phyloP scores from a whole-genome alignment of 1,284 basidiomycete species.

The Heimioporus retisporus region DNA sequence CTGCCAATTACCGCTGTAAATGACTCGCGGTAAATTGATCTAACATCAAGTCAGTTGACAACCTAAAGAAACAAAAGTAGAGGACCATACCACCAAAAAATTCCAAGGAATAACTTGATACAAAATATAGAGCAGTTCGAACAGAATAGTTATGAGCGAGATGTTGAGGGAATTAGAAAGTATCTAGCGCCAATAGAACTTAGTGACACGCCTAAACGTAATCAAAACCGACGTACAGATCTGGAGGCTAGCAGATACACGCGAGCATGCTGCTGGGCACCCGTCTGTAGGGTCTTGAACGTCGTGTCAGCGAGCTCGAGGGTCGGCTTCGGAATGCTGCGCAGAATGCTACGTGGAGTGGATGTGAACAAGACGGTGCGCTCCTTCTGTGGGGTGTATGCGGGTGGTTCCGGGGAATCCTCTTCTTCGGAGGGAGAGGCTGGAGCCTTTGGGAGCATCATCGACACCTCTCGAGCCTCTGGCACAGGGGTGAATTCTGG shows the following conservation, averaged over 20 bases:
- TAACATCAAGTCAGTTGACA: conserved; percentile 28
- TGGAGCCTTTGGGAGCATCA: conserved; percentile 58
- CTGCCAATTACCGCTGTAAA: conserved; percentile 20
- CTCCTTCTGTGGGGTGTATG: conserved; percentile 32
- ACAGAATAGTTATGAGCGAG: conserved; percentile 56
- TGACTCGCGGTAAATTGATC: conserved; percentile 26
- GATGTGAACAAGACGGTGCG: conserved; percentile 30
- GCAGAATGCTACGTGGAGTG: conserved; percentile 40
- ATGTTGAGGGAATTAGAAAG: conserved; percentile 68
- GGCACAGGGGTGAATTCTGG: conserved; percentile 57
- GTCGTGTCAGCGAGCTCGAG: conserved; percentile 45
- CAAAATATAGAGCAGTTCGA: conserved; percentile 60
- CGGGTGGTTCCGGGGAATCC: conserved; percentile 43
- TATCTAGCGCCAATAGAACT: conserved; percentile 47
- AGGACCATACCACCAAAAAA: conserved; percentile 45
- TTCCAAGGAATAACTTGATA: conserved; percentile 59
- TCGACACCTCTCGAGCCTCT: conserved; percentile 59
- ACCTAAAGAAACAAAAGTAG: neutral
- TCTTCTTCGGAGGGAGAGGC: conserved; percentile 43
- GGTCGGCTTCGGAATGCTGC: conserved; percentile 30
- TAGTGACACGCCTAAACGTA: conserved; percentile 8
- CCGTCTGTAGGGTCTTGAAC: conserved; percentile 43
- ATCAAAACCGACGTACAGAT: conserved; percentile 45
- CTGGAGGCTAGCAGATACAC: conserved; percentile 50
- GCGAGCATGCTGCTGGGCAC: conserved; percentile 28